Evolutionary conservation across 1,284 basidiomycete species (phyloP), one percentile per base, ranked within the genome.

Genomic region (Ustilago cynodontis): DNA sequence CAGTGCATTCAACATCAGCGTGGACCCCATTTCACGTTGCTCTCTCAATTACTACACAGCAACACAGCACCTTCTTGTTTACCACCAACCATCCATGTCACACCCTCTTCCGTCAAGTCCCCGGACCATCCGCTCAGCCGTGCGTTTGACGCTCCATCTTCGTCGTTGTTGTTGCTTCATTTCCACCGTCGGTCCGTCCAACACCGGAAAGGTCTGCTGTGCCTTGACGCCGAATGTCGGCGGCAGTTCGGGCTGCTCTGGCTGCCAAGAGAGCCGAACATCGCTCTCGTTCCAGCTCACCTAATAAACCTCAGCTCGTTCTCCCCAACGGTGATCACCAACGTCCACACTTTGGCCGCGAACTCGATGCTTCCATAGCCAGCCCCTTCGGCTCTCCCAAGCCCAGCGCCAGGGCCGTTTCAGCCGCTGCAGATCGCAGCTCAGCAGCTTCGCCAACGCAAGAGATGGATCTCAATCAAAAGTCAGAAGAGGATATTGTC

Each of bases 231-330:
- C 65, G 70, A 47, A 82, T 82, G 80, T 82, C 80, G 41, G 80
- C 70, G 45, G 76, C 77, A 37, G 72, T 82, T 35, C 71, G 72
- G 29, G 80, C 80, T 68, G 80, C 80, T 35, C 58, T 81, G 53
- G 74, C 78, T 52, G 80, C 70, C 8, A 71, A 71, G 64, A 35
- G 77, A 55, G 77, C 77, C 41, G 76, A 66, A 47, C 62, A 60
- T 39, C 68, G 78, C 45, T 70, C 71, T 10, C 65, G 66, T 51
- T 74, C 74, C 28, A 10, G 39, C 20, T 77, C 77, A 13, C 68
- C 76, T 35, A 61, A 76, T 62, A 73, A 79, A 35, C 56, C 55
- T 13, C 61, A 45, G 37, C 35, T 49, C 22, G 14, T 56, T 1
- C 53, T 59, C 18, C 60, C 63, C 9, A 53, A 54, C 45, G 67